Percentiles rank a stretch among this genome's conserved stretches.
Evolutionary conservation across 2,329 filamentous ascomycete genomes (phyloP).

Genomic region (Lasiodiplodia theobromae): DNA sequence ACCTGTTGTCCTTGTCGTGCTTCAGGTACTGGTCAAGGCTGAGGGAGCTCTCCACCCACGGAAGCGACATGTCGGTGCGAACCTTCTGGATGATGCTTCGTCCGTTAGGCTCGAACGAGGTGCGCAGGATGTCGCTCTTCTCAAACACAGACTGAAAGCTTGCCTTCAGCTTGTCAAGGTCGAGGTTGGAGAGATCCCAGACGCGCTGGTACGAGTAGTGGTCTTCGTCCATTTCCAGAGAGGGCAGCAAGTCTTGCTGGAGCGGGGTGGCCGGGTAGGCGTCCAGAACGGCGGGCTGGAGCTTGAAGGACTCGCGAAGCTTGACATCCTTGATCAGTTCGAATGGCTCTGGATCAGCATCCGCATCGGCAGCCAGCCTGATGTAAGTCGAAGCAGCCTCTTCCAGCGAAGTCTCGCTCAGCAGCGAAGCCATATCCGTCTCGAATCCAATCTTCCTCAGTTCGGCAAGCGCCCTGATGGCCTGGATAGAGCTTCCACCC

Average conservation of each 20-base stretch:
- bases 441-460: conserved; percentile 41
- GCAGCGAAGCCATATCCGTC: conserved; percentile 31
- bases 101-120: conserved; percentile 39
- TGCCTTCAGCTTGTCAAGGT: conserved; percentile 34
- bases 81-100: conserved; percentile 21
- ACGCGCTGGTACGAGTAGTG: conserved; percentile 13
- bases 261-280: conserved; percentile 29
- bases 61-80: background rate
- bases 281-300: background rate
- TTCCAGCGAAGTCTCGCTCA: background rate
- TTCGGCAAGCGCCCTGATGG: conserved; percentile 34
- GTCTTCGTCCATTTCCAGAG: background rate
- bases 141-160: conserved; percentile 46
- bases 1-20: background rate
- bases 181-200: background rate
- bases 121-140: conserved; percentile 47
- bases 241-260: conserved; percentile 12
- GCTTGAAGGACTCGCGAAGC: background rate
- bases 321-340: background rate
- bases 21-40: background rate
- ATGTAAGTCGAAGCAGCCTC: background rate
- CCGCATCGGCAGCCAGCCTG: background rate
- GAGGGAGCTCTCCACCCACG: conserved; percentile 17
- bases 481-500: conserved; percentile 5
- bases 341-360: background rate